Base-by-base conservation (phyloP, 106 monocot genomes). In the Dactylorhiza incarnata region DNA sequence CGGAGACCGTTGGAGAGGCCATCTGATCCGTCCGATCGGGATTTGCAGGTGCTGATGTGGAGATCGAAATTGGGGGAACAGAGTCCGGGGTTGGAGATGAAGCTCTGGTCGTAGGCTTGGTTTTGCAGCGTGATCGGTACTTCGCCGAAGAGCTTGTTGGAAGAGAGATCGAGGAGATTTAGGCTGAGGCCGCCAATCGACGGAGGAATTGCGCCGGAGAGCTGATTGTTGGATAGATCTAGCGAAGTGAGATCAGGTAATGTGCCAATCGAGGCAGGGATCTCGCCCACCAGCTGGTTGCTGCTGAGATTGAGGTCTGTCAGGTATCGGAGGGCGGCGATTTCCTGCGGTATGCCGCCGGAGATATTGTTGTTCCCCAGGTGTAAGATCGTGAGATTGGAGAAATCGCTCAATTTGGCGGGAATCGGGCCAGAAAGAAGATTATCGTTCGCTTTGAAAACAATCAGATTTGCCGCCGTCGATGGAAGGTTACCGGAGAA, bases 161-260 rank as follows among this genome's bases (percentile, higher is more conserved):
- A 87, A n/a, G 93, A 93, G 77, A 95, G 85, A 76, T 95, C 82
- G 50, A 95, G 86, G 48, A 43, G 77, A 59, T 79, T 82, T 51
- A 93, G 79, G 48, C 46, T 81, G 10, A 86, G 77, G 7, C 47
- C 79, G 6, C 79, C 82, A 15, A 92, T 22, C 8, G 9, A 49
- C 14, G 78, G 0, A 3, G 90, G 88, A 5, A 95, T 84, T 11
- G 46, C 9, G 49, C 88, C 90, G 29, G 85, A 82, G 70, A 95
- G 78, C 19, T 72, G 78, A 78, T 95, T 95, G 46, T 81, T 65
- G 10, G 93, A 95, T 9, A 95, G 86, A 51, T 93, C 90, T 7
- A 95, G 78, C 1, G 76, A 54, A 8, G 74, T 89, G 53, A 95
- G 92, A 6, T 68, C 82, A 8, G 80, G 85, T 24, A 95, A 61